Evolutionary conservation across 2,329 filamentous ascomycete species (phyloP).

Genomic region (Alternaria alternata): DNA sequence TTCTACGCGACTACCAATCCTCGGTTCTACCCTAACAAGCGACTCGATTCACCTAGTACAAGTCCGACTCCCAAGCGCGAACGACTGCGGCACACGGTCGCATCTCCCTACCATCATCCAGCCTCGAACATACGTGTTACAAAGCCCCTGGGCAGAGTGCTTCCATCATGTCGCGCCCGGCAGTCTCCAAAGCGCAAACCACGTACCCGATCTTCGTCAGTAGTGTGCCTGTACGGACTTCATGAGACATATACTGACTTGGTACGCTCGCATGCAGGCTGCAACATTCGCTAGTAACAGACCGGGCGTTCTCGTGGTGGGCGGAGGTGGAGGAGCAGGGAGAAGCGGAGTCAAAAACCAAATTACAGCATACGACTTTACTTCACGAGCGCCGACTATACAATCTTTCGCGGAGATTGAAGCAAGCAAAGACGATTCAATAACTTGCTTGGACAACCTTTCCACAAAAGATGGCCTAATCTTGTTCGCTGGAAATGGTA

Average conservation of each 20-base stretch:
- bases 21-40: neutral
- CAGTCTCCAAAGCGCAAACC: constrained; percentile 42
- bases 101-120: neutral
- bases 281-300: constrained; percentile 83
- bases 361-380: constrained; percentile 76
- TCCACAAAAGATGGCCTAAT: constrained; percentile 64
- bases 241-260: neutral
- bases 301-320: constrained; percentile 77
- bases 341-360: constrained; percentile 78
- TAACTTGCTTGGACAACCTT: constrained; percentile 80
- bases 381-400: constrained; percentile 67
- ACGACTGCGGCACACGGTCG: constrained; percentile 1
- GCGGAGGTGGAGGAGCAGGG: constrained; percentile 78
- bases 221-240: neutral
- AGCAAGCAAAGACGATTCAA: constrained; percentile 87
- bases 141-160: neutral
- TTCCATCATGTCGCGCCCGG: constrained; percentile 40
- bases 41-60: neutral
- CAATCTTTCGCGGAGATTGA: constrained; percentile 74
- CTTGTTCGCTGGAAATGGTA: constrained; percentile 76
- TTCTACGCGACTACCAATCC: constrained; percentile 3
- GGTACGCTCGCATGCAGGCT: constrained; percentile 38
- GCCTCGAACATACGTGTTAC: neutral
- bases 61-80: constrained; percentile 9
- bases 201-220: constrained; percentile 8